phyloP scores from a whole-genome alignment of 176 grass and related monocot species.

The Luzula sylvatica region DNA sequence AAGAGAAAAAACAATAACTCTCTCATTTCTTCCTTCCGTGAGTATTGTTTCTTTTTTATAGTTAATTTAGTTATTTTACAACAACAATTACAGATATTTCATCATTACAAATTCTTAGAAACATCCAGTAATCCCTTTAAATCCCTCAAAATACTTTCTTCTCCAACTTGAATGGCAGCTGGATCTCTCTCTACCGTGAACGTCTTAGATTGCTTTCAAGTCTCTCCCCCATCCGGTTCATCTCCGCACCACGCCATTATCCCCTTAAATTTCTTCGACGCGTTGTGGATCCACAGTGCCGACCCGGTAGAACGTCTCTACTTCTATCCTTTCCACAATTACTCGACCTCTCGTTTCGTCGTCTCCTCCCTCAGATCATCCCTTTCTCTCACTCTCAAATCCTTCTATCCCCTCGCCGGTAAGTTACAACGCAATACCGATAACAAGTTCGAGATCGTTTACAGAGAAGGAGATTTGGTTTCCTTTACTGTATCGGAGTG shows the following conservation, averaged over 20 bases:
- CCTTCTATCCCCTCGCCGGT: slow-evolving; percentile 13
- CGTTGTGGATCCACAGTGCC: background rate
- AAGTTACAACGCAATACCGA: background rate
- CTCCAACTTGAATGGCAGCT: too few relatives aligned
- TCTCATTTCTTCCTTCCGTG: too few relatives aligned
- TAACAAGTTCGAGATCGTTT: slow-evolving; percentile 2
- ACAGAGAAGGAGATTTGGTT: slow-evolving; percentile 14
- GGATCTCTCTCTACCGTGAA: background rate
- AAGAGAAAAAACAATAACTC: too few relatives aligned
- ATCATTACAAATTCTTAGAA: too few relatives aligned
- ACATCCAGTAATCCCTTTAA: too few relatives aligned
- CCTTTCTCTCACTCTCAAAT: slow-evolving; percentile 11
- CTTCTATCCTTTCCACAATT: slow-evolving; percentile 8
- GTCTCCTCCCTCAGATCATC: slow-evolving; percentile 10
- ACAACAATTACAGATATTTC: too few relatives aligned
- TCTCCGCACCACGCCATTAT: background rate
- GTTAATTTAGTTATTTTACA: too few relatives aligned
- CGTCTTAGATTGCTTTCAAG: background rate
- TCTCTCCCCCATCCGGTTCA: slow-evolving; percentile 7
- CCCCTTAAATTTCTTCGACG: slow-evolving; percentile 10
- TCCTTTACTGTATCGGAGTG: slow-evolving; percentile 4
- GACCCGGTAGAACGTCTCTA: slow-evolving; percentile 12
- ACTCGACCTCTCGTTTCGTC: background rate
- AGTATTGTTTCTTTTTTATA: too few relatives aligned
- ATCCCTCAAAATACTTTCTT: too few relatives aligned